Evolutionary conservation across 345 rosid species (phyloP).

Genomic region (Lenwebbia sp.): DNA sequence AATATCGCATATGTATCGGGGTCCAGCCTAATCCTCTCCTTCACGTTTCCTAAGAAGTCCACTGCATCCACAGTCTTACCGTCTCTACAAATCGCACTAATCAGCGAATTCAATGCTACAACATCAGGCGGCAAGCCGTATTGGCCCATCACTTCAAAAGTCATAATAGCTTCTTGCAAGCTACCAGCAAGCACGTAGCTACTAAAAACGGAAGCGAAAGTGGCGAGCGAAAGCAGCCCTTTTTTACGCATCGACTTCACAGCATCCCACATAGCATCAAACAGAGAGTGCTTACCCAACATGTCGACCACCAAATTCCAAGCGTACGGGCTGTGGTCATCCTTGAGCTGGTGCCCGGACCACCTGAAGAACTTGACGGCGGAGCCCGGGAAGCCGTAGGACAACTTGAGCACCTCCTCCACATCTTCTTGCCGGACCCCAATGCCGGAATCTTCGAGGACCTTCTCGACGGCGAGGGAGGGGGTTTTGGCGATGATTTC

Average conservation of each 20-base stretch:
- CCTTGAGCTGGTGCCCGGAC: conserved; percentile 34
- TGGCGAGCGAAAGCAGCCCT: conserved; percentile 41
- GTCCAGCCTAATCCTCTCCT: conserved; percentile 31
- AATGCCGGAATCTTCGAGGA: conserved; percentile 26
- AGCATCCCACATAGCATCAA: conserved; percentile 72
- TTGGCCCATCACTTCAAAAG: conserved; percentile 48
- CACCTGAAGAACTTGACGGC: conserved; percentile 62
- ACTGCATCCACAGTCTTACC: conserved; percentile 27
- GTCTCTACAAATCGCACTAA: conserved; percentile 58
- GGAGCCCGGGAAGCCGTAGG: conserved; percentile 39
- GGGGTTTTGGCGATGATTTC: conserved; percentile 39
- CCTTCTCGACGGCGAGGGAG: conserved; percentile 24
- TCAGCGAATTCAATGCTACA: conserved; percentile 41
- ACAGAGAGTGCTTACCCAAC: conserved; percentile 40
- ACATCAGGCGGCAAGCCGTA: conserved; percentile 31
- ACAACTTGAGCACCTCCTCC: conserved; percentile 43
- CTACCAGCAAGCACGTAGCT: conserved; percentile 32
- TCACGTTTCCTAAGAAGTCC: conserved; percentile 24
- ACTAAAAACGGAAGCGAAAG: conserved; percentile 55
- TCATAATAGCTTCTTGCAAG: conserved; percentile 28
- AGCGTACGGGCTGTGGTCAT: conserved; percentile 45
- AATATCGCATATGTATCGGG: conserved; percentile 40
- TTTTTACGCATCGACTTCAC: conserved; percentile 36
- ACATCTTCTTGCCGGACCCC: conserved; percentile 32
- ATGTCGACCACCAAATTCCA: conserved; percentile 69